A percentile compares a stretch with the other conserved stretches of the same genome.
phyloP scores from a whole-genome alignment of 2,329 filamentous ascomycete genomes.

The Diaporthe longicolla region DNA sequence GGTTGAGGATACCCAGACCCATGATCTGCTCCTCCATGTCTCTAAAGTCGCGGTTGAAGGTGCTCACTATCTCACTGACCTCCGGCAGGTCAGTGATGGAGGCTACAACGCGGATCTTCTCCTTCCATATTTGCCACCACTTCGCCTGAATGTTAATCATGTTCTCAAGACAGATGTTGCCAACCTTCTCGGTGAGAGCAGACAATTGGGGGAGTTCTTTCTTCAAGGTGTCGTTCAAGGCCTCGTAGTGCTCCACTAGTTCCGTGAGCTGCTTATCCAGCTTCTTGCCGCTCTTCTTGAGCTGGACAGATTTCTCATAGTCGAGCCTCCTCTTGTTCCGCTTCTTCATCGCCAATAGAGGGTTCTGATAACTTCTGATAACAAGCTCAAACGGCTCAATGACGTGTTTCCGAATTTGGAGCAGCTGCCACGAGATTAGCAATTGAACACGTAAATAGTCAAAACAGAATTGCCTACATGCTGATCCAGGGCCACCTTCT shows the following conservation, averaged over 20 bases:
- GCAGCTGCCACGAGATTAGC: conserved; percentile 59
- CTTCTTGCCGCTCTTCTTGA: conserved; percentile 86
- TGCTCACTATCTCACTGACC: conserved; percentile 79
- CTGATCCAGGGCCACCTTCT: conserved; percentile 84
- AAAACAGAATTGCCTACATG: conserved; percentile 72
- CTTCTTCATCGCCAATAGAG: conserved; percentile 92
- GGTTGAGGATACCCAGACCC: conserved; percentile 84
- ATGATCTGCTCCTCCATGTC: conserved; percentile 80
- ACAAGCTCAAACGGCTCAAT: conserved; percentile 74
- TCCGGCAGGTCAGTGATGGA: conserved; percentile 77
- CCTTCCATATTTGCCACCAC: conserved; percentile 88
- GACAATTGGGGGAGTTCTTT: conserved; percentile 92
- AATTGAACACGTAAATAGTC: background rate
- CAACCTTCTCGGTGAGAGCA: conserved; percentile 82
- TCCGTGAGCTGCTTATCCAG: conserved; percentile 88
- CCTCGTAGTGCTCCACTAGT: conserved; percentile 88
- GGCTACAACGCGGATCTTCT: conserved; percentile 83
- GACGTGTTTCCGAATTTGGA: conserved; percentile 82
- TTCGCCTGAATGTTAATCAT: conserved; percentile 87
- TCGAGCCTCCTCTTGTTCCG: conserved; percentile 92
- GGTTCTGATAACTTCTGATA: conserved; percentile 76
- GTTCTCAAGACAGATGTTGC: conserved; percentile 85
- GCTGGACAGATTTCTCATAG: conserved; percentile 84
- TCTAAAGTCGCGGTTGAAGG: conserved; percentile 84
- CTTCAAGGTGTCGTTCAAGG: conserved; percentile 93